Percentiles rank a stretch among this genome's conserved stretches.
phyloP scores from a whole-genome alignment of 1,284 basidiomycete species.

The Laetiporus sulphureus region DNA sequence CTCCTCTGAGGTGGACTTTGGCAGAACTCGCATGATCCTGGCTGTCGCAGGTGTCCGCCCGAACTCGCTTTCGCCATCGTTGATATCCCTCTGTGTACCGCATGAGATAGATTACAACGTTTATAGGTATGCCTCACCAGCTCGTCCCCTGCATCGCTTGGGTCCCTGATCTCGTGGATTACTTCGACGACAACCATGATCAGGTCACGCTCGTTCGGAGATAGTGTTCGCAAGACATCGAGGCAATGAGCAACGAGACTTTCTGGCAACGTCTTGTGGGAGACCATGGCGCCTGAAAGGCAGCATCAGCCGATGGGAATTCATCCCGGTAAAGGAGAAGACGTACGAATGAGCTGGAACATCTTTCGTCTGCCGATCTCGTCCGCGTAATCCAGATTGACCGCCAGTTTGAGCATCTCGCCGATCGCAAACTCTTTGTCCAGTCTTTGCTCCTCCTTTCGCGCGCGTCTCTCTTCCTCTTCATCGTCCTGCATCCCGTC shows the following conservation, averaged over 20 bases:
- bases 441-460: conserved; percentile 49
- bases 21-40: conserved; percentile 23
- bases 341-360: conserved; percentile 80
- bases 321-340: conserved; percentile 1
- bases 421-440: conserved; percentile 73
- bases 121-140: no score
- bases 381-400: conserved; percentile 89
- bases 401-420: conserved; percentile 77
- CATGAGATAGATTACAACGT: no score
- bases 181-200: conserved; percentile 94
- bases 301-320: neutral
- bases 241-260: conserved; percentile 76
- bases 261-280: conserved; percentile 75
- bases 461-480: conserved; percentile 34
- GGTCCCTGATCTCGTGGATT: conserved; percentile 79
- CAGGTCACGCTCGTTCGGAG: conserved; percentile 83
- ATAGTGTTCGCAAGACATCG: conserved; percentile 83
- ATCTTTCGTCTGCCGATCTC: conserved; percentile 93
- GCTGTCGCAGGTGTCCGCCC: conserved; percentile 27
- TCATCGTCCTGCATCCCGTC: conserved; percentile 32
- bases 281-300: conserved; percentile 74
- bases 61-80: conserved; percentile 30
- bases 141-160: conserved; percentile 43
- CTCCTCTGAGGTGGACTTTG: conserved; percentile 44
- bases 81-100: conserved; percentile 14